Evolutionary conservation across 2,329 filamentous ascomycete genomes (phyloP).

Genomic region (Penicillium crustosum): DNA sequence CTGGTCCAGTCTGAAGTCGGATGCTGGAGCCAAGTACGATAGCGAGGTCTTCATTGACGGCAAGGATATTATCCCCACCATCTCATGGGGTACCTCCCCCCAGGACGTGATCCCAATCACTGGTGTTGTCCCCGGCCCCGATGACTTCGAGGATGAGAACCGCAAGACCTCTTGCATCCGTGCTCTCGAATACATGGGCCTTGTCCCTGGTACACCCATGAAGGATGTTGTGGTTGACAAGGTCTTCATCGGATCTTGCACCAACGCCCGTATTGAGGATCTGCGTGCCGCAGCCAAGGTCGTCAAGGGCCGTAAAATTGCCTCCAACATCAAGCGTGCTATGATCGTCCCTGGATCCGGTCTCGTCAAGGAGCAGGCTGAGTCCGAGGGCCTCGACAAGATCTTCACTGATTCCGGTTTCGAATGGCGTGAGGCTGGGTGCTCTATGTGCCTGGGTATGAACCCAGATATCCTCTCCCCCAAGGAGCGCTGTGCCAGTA

Average conservation of each 20-base stretch:
- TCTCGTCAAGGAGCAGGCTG: constrained; percentile 87
- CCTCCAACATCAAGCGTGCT: constrained; percentile 84
- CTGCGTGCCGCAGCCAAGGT: constrained; percentile 81
- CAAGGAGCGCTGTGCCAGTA: constrained; percentile 89
- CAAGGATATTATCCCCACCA: constrained; percentile 88
- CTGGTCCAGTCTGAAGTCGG: constrained; percentile 83
- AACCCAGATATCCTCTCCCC: constrained; percentile 96
- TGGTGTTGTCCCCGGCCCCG: constrained; percentile 83
- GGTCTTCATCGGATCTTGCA: constrained; percentile 97
- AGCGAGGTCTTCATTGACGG: constrained; percentile 84
- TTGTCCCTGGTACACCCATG: constrained; percentile 82
- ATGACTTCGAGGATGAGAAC: constrained; percentile 74
- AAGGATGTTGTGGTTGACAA: constrained; percentile 92
- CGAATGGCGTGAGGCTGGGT: constrained; percentile 97
- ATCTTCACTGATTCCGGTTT: constrained; percentile 91
- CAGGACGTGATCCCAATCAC: constrained; percentile 96
- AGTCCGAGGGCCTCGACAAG: constrained; percentile 87
- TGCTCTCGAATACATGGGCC: constrained; percentile 94
- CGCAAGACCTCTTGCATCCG: constrained; percentile 79
- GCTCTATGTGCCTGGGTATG: constrained; percentile 99
- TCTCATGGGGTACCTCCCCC: constrained; percentile 96
- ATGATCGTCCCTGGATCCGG: constrained; percentile 97
- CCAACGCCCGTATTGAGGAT: constrained; percentile 95
- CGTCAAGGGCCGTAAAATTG: constrained; percentile 83
- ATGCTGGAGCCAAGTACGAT: constrained; percentile 86